These are phyloP conservation scores for Pisolithus tinctorius DNA, from an alignment of 768 basidiomycete genomes.

Conservation along the genomic window DNA sequence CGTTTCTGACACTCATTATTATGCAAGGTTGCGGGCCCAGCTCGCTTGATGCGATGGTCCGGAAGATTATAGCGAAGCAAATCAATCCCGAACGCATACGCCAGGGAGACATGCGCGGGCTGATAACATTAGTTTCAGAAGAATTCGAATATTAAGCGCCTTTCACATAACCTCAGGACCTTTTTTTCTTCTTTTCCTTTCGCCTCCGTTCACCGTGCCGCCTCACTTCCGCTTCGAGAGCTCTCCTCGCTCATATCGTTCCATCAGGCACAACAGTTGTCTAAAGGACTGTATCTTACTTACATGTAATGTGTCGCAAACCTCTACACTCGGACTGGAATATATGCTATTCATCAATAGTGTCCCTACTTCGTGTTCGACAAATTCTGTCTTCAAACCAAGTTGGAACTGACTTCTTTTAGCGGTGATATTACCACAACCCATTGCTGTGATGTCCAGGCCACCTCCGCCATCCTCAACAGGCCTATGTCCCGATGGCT, in stretches of 20 bases:
- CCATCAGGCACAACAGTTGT: too few species aligned
- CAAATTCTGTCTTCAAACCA: too few species aligned
- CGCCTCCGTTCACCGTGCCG: neutral
- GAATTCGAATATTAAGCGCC: conserved; percentile 53
- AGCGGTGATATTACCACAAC: too few species aligned
- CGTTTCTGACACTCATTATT: neutral
- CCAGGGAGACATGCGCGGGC: conserved; percentile 52
- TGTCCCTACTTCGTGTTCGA: too few species aligned
- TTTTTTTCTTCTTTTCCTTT: neutral
- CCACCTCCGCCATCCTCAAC: too few species aligned
- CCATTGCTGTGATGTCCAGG: too few species aligned
- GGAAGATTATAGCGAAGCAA: conserved; percentile 55
- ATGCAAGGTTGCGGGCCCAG: conserved; percentile 65
- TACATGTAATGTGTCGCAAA: neutral
- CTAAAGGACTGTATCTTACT: neutral
- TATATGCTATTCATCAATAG: too few species aligned
- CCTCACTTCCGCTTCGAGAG: too few species aligned
- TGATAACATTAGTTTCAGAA: conserved; percentile 56
- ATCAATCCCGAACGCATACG: conserved; percentile 49
- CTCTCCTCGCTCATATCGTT: too few species aligned
- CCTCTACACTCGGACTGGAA: too few species aligned
- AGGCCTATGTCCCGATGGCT: too few species aligned
- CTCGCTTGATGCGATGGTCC: conserved; percentile 60
- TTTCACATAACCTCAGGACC: neutral
- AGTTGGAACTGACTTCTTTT: too few species aligned